A percentile compares a stretch with the other conserved stretches of the same genome.
Conservation (phyloP, 2,329 filamentous ascomycete genomes). For the Trichoderma koningiopsis region DNA sequence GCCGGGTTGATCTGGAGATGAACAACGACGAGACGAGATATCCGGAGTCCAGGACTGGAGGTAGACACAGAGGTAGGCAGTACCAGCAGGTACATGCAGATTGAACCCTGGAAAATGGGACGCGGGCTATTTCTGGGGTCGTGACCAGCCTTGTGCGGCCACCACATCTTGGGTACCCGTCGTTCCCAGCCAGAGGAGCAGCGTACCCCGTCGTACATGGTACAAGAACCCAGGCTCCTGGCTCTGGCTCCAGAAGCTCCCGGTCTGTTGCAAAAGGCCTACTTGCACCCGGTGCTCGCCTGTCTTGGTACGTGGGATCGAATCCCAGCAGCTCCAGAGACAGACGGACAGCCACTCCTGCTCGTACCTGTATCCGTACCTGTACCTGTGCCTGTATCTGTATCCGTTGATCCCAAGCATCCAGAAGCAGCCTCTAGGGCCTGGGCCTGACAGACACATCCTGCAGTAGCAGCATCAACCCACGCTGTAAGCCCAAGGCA, state of each 20-base stretch:
- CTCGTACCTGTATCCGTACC: neutral
- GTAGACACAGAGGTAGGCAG: neutral
- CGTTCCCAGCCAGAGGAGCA: neutral
- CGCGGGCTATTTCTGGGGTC: conserved; percentile 16
- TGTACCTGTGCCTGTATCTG: neutral
- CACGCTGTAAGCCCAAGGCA: neutral
- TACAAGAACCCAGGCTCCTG: neutral
- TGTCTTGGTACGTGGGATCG: too few relatives aligned
- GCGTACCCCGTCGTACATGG: neutral
- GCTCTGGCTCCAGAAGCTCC: neutral
- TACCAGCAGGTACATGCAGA: neutral
- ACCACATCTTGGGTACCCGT: neutral
- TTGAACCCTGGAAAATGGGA: neutral
- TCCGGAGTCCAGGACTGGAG: neutral
- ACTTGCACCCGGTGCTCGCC: neutral
- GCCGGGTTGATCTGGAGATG: conserved; percentile 7
- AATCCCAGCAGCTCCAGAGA: neutral
- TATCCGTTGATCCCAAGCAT: neutral
- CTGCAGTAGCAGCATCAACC: neutral
- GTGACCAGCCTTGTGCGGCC: conserved; percentile 1
- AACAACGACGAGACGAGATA: neutral
- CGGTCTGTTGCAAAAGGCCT: neutral
- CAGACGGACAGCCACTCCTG: too few relatives aligned
- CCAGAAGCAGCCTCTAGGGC: neutral
- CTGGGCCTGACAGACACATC: neutral